Evolutionary conservation across 1,139 yeast genomes (phyloP), one percentile per base, ranked within the genome.

Genomic region (Lodderomyces margitis): DNA sequence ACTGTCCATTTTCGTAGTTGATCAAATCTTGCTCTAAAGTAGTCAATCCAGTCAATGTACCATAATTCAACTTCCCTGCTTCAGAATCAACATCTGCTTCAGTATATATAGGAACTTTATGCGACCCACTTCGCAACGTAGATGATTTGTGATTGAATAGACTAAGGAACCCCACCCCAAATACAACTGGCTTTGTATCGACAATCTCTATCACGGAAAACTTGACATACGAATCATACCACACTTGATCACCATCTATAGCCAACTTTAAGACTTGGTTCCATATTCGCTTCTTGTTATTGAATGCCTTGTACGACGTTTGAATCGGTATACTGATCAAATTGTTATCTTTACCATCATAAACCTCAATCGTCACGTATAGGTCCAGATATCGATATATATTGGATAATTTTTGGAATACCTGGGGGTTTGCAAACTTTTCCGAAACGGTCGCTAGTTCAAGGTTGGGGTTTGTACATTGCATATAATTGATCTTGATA

Each of bases 231-330:
- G 92, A 62, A 35, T 78, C 76, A 23, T 79, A 57, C 4, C 88
- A 81, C 14, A 92, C 59, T 52, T 88, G 94, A 43, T 78, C 75
- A 51, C 85, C 80, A 45, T 74, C 71, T 5, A 89, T 74, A 0
- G 97, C 92, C 38, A 92, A 61, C 37, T 77, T 72, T 23, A 88
- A 61, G 82, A 86, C 81, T 49, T 80, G 80, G 49, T 70, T 62
- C 78, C 78, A 72, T 24, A 57, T 57, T 42, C 77, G 47, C 43
- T 59, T 62, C 39, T 62, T 66, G 36, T 69, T 66, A 42, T 75
- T 71, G 51, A 86, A 84, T 2, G 82, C 68, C 38, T 75, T 77
- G 56, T 83, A 83, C 3, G 81, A 69, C 0, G 95, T 81, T 37
- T 79, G 79, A 0, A 83, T 71, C 0, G 95, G 87, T 2, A 77